phyloP scores from a whole-genome alignment of 805 yeast genomes.

The Blastobotrys robertii region DNA sequence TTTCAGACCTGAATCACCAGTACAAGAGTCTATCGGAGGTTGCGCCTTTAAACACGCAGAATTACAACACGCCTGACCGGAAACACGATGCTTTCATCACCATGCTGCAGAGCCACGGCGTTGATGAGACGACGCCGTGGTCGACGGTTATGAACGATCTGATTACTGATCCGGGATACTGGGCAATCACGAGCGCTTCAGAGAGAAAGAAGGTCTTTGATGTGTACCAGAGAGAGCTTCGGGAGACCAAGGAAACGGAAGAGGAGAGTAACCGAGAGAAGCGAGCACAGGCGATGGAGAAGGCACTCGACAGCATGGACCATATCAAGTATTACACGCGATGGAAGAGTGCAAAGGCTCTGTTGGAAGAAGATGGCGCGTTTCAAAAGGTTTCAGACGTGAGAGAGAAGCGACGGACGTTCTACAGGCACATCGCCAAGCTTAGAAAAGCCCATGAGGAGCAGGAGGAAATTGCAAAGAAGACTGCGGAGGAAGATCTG shows the following conservation, averaged over 20 bases:
- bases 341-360: slow-evolving; percentile 50
- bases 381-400: slow-evolving; percentile 52
- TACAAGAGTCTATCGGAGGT: background rate
- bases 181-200: slow-evolving; percentile 55
- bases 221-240: slow-evolving; percentile 36
- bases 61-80: slow-evolving; percentile 19
- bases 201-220: slow-evolving; percentile 54
- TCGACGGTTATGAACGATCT: slow-evolving; percentile 50
- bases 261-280: slow-evolving; percentile 40
- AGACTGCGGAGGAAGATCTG: slow-evolving; percentile 10
- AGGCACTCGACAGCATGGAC: slow-evolving; percentile 42
- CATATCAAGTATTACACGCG: slow-evolving; percentile 47
- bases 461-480: slow-evolving; percentile 18
- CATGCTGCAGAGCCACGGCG: slow-evolving; percentile 45
- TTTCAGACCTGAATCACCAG: too few relatives aligned
- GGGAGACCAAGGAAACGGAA: slow-evolving; percentile 41
- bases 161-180: slow-evolving; percentile 52
- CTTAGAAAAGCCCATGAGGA: slow-evolving; percentile 27
- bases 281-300: slow-evolving; percentile 40
- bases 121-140: slow-evolving; percentile 72
- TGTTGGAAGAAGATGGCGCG: slow-evolving; percentile 55
- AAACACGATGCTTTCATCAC: slow-evolving; percentile 39
- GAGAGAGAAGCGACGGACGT: slow-evolving; percentile 44
- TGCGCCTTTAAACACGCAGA: slow-evolving; percentile 4
- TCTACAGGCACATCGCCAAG: slow-evolving; percentile 37